These are phyloP conservation scores for Ascochyta clinopodiicola DNA, from an alignment of 2,329 filamentous ascomycete species.

Conservation along the genomic window DNA sequence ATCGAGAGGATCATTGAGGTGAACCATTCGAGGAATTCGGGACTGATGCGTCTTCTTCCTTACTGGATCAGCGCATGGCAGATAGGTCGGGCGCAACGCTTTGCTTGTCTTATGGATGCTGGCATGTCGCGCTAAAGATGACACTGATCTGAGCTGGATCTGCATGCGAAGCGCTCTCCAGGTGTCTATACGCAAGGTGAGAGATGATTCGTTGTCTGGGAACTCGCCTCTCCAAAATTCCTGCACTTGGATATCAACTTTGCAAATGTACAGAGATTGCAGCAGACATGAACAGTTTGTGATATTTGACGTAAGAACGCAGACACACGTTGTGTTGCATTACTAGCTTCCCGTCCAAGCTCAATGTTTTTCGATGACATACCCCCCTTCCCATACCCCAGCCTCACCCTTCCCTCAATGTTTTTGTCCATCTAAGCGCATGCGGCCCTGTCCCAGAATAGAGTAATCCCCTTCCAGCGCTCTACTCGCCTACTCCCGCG, in stretches of 20 bases:
- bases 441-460: conserved; percentile 1
- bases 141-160: background rate
- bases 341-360: background rate
- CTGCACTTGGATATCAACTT: background rate
- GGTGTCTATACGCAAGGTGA: too few relatives aligned
- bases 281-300: too few relatives aligned
- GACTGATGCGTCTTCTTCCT: background rate
- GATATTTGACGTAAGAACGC: too few relatives aligned
- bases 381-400: background rate
- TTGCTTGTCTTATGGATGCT: background rate
- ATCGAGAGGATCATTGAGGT: background rate
- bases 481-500: conserved; percentile 10
- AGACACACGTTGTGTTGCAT: background rate
- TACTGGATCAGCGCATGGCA: background rate
- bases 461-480: background rate
- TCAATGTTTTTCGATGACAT: conserved; percentile 11
- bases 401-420: background rate
- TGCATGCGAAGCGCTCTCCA: background rate
- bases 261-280: too few relatives aligned
- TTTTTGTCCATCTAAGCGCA: background rate
- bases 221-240: background rate
- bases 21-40: background rate
- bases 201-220: too few relatives aligned
- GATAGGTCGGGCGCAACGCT: too few relatives aligned
- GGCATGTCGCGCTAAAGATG: background rate